Conservation (phyloP, 179 eudicot genomes). For the Gypsophila paniculata region DNA sequence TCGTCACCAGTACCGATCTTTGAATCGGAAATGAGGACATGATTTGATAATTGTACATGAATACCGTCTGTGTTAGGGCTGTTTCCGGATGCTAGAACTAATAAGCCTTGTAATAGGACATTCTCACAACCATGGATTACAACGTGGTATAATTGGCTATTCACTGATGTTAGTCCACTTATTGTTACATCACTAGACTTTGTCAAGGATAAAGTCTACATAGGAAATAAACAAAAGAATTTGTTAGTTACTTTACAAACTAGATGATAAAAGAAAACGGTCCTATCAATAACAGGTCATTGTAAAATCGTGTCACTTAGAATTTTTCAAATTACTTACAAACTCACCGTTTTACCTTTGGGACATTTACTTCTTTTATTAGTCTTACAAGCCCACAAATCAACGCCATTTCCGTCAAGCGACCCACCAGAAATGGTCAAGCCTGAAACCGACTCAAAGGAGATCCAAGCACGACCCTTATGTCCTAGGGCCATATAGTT, state of each 20-base stretch:
- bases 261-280: no score
- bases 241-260: no score
- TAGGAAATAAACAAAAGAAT: no score
- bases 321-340: not conserved
- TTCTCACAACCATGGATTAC: slow-evolving; percentile 24
- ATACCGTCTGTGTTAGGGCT: slow-evolving; percentile 32
- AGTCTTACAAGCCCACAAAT: slow-evolving; percentile 42
- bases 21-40: slow-evolving; percentile 16
- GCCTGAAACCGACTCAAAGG: slow-evolving; percentile 30
- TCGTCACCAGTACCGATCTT: slow-evolving; percentile 27
- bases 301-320: no score
- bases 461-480: slow-evolving; percentile 28
- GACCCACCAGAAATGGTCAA: slow-evolving; percentile 39
- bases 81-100: slow-evolving; percentile 9
- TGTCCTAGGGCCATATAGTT: slow-evolving; percentile 22
- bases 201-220: not conserved
- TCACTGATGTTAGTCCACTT: slow-evolving; percentile 20
- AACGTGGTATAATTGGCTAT: slow-evolving; percentile 27
- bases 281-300: no score
- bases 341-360: slow-evolving; percentile 41
- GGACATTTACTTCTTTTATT: slow-evolving; percentile 29
- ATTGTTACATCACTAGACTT: slow-evolving; percentile 4
- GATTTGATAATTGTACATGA: slow-evolving; percentile 26
- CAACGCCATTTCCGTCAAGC: slow-evolving; percentile 40
- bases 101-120: slow-evolving; percentile 20